Conservation (phyloP, 2,329 filamentous ascomycete species). For the Pyrenochaeta sp. region DNA sequence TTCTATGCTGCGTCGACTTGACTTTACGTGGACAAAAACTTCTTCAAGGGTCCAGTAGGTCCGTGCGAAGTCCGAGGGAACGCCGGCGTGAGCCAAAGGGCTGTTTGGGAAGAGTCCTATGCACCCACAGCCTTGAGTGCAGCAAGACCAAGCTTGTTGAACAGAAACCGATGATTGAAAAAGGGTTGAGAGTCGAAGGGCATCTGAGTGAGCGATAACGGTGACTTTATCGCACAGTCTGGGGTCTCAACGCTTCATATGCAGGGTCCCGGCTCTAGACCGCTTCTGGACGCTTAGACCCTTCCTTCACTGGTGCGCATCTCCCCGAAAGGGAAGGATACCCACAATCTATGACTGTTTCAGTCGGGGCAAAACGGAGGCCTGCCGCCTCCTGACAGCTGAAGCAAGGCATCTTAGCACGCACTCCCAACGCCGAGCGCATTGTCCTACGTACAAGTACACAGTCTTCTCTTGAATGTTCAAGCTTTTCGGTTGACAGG, state of each 20-base stretch:
- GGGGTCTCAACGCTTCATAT: slow-evolving; percentile 10
- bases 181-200: slow-evolving; percentile 2
- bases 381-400: slow-evolving; percentile 10
- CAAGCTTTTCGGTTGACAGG: no score
- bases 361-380: neutral
- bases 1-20: neutral
- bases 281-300: slow-evolving; percentile 8
- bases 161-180: no score
- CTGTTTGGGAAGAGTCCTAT: neutral
- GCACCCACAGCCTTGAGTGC: neutral
- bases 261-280: slow-evolving; percentile 21
- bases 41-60: slow-evolving; percentile 7
- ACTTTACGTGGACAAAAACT: slow-evolving; percentile 16
- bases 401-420: neutral
- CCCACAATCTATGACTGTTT: slow-evolving; percentile 7
- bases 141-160: no score
- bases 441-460: no score
- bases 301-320: slow-evolving; percentile 5
- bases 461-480: no score
- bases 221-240: slow-evolving; percentile 12
- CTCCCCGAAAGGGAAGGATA: slow-evolving; percentile 5
- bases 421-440: no score
- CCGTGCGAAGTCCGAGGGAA: slow-evolving; percentile 18
- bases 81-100: slow-evolving; percentile 9
- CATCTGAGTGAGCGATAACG: slow-evolving; percentile 16